Evolutionary conservation across 2,329 filamentous ascomycete species (phyloP).

Genomic region (Tolypocladium paradoxum): DNA sequence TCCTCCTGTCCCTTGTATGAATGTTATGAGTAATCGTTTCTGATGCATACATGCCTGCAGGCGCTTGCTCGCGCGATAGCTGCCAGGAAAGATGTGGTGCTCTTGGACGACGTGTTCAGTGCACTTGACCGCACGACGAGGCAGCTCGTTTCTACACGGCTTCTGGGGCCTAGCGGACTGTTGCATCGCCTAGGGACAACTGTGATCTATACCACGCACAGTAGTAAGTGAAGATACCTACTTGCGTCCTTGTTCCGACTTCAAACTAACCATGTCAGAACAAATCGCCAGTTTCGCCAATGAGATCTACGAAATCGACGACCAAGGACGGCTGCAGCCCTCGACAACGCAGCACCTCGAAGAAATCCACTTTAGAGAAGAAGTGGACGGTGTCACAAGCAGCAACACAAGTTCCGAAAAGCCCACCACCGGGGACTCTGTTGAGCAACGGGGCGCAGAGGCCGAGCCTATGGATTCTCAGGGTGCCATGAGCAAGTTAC

Average conservation of each 20-base stretch:
- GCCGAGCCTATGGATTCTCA: neutral
- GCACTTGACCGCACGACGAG: neutral
- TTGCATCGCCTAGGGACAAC: neutral
- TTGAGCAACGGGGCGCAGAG: neutral
- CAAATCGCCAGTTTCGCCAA: neutral
- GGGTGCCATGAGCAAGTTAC: neutral
- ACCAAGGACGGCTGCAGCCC: neutral
- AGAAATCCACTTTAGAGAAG: too few species aligned
- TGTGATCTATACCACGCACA: neutral
- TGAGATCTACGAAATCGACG: neutral
- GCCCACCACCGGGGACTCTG: neutral
- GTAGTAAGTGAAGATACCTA: too few species aligned
- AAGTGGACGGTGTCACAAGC: too few species aligned
- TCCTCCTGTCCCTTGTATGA: too few species aligned
- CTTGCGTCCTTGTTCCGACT: too few species aligned
- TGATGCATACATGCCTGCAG: too few species aligned
- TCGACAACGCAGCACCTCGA: neutral
- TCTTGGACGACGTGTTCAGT: neutral
- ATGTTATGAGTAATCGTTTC: too few species aligned
- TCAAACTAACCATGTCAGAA: neutral
- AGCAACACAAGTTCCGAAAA: neutral
- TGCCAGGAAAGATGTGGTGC: neutral
- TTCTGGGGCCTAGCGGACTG: neutral
- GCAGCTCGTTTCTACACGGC: neutral
- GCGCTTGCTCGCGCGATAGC: neutral